phyloP scores from a whole-genome alignment of 1,139 yeast genomes.

The Insectozyma bohioensis region DNA sequence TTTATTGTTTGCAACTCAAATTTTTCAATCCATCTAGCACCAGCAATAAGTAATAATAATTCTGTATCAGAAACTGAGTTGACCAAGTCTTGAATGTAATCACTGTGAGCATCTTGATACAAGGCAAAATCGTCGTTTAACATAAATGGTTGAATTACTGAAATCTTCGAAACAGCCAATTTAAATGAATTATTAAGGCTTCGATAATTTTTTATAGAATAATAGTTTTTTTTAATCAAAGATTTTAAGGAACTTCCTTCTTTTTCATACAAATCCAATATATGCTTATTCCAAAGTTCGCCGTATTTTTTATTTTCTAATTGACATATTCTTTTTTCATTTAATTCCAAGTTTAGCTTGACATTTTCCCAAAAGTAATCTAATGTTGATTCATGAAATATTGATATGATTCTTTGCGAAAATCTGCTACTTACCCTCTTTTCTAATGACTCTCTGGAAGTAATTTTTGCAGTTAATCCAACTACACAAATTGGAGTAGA shows the following conservation, averaged over 20 bases:
- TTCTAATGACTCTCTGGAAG: constrained; percentile 78
- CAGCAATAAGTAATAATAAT: constrained; percentile 63
- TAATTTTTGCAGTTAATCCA: constrained; percentile 75
- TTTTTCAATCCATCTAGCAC: constrained; percentile 68
- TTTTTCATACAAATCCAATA: constrained; percentile 27
- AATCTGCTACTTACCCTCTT: constrained; percentile 90
- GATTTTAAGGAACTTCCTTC: constrained; percentile 12
- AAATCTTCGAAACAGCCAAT: constrained; percentile 42
- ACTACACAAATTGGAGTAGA: constrained; percentile 77
- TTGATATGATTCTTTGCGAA: constrained; percentile 70
- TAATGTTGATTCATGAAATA: constrained; percentile 49
- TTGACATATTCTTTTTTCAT: too few species aligned
- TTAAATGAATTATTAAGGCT: constrained; percentile 53
- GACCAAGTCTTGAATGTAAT: constrained; percentile 29
- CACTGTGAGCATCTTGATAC: not conserved
- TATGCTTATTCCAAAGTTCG: constrained; percentile 50
- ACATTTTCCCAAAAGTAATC: constrained; percentile 45
- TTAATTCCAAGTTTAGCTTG: constrained; percentile 26
- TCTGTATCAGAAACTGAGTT: constrained; percentile 67
- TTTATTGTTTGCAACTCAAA: constrained; percentile 58
- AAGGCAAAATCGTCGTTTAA: not conserved
- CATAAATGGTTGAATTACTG: constrained; percentile 4
- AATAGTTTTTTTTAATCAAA: constrained; percentile 45
- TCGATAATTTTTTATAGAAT: constrained; percentile 59
- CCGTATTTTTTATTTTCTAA: constrained; percentile 26